Percentiles rank a stretch among this genome's conserved stretches.
Evolutionary conservation across 1,284 basidiomycete genomes (phyloP).

Genomic region (Pascua sp.): DNA sequence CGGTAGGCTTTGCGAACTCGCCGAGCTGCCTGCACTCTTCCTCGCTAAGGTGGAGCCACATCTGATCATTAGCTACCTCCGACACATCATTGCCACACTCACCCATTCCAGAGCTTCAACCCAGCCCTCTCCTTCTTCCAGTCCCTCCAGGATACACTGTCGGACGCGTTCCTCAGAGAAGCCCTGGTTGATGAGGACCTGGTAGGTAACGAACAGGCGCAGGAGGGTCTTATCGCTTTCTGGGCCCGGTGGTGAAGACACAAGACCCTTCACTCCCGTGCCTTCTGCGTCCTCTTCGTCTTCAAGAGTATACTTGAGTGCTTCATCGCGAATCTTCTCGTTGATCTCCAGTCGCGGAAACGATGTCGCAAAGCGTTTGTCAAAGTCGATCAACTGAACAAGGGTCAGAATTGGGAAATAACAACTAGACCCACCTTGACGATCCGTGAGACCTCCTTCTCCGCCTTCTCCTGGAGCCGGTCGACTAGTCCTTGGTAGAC

Average conservation of each 20-base stretch:
- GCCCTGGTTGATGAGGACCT: constrained; percentile 77
- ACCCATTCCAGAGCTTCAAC: constrained; percentile 95
- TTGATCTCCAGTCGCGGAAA: constrained; percentile 67
- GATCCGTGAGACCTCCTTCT: constrained; percentile 77
- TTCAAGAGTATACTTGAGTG: constrained; percentile 50
- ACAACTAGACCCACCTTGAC: constrained; percentile 52
- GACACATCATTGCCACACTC: constrained; percentile 27
- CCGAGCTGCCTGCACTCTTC: constrained; percentile 56
- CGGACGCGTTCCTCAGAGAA: constrained; percentile 61
- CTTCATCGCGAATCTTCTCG: constrained; percentile 57
- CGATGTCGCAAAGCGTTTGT: constrained; percentile 68
- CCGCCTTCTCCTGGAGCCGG: constrained; percentile 77
- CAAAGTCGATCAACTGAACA: constrained; percentile 73
- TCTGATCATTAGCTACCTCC: constrained; percentile 50
- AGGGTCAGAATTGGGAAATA: neutral
- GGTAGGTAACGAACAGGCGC: constrained; percentile 73
- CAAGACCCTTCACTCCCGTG: neutral
- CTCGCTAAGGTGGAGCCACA: constrained; percentile 65
- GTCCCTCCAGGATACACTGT: constrained; percentile 50
- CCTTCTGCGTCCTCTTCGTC: constrained; percentile 35
- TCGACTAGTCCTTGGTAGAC: constrained; percentile 59
- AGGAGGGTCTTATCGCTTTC: constrained; percentile 67
- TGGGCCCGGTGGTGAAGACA: neutral
- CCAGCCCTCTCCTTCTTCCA: constrained; percentile 60
- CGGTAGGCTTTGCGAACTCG: constrained; percentile 22